phyloP scores from a whole-genome alignment of 768 basidiomycete genomes.

The Hericium alpestre region DNA sequence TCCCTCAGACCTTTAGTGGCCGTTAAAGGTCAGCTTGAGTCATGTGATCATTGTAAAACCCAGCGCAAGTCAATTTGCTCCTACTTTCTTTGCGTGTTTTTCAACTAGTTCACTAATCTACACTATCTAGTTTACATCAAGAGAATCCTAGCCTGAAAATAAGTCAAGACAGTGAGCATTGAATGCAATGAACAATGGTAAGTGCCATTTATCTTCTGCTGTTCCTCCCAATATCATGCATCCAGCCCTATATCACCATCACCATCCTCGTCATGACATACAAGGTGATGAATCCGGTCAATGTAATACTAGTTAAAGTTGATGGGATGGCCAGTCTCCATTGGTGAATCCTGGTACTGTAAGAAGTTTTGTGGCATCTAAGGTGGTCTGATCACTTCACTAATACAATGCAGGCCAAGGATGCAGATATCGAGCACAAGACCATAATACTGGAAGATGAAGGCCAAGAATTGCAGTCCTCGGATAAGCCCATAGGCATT shows the following conservation, averaged over 20 bases:
- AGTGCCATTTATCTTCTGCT: too few species aligned
- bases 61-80: too few species aligned
- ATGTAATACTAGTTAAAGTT: constrained; percentile 95
- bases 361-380: constrained; percentile 99
- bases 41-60: too few species aligned
- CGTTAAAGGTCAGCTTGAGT: too few species aligned
- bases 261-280: constrained; percentile 96
- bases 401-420: constrained; percentile 90
- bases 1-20: too few species aligned
- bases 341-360: constrained; percentile 89
- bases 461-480: constrained; percentile 95
- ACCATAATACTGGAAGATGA: constrained; percentile 99
- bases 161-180: too few species aligned
- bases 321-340: constrained; percentile 94
- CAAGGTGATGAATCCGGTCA: constrained; percentile 88
- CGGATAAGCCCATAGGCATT: constrained; percentile 96
- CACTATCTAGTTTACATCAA: too few species aligned
- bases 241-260: constrained; percentile 93
- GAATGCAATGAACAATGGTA: too few species aligned
- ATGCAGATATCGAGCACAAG: constrained; percentile 91
- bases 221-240: too few species aligned
- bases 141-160: too few species aligned
- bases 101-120: too few species aligned
- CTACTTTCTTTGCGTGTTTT: too few species aligned
- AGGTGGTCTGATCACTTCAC: constrained; percentile 98